Conservation (phyloP, 2,329 filamentous ascomycete genomes). For the Fonsecaea pedrosoi region DNA sequence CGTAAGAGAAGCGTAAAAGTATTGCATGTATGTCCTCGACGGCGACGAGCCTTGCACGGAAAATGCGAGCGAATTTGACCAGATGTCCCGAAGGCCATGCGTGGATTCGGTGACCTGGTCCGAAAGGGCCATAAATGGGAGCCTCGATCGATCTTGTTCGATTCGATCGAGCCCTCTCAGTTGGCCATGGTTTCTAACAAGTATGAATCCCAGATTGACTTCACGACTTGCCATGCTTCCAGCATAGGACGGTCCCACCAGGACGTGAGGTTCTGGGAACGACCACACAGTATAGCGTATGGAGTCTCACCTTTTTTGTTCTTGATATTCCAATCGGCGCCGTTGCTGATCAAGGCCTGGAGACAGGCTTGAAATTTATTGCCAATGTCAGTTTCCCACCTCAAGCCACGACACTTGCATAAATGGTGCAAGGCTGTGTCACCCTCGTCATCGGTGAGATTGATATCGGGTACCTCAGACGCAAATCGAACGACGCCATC, state of each 20-base stretch:
- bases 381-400: neutral
- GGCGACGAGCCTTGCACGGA: neutral
- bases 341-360: neutral
- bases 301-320: neutral
- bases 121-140: too few relatives aligned
- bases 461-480: neutral
- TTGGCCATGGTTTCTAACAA: neutral
- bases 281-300: neutral
- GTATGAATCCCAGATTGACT: neutral
- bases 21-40: neutral
- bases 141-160: too few relatives aligned
- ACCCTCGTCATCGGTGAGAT: neutral
- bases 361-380: neutral
- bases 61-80: neutral
- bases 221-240: neutral
- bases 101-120: neutral
- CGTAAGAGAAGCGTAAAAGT: too few relatives aligned
- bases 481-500: neutral
- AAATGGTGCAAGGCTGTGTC: neutral
- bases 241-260: neutral
- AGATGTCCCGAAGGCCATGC: neutral
- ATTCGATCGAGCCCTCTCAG: neutral
- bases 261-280: neutral
- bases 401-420: neutral
- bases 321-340: neutral